Evolutionary conservation across 1,284 basidiomycete genomes (phyloP), one percentile per base, ranked within the genome.

Genomic region (Ustilago sp.): DNA sequence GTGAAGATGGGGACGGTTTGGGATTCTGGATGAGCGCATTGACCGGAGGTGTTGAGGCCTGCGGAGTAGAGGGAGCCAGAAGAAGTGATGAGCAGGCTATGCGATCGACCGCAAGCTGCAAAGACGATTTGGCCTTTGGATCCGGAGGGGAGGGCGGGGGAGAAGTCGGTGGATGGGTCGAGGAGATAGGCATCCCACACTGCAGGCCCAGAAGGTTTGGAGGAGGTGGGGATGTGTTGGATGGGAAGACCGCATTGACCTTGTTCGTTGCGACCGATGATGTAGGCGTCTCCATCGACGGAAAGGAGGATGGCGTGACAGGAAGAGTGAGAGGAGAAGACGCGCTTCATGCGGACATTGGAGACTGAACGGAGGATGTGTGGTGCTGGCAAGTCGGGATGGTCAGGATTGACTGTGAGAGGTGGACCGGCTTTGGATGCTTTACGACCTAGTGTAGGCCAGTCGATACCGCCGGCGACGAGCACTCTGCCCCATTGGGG

Each of bases 291-390:
- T 23, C 94, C 94, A 59, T 91, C 88, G 36, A 90, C 86, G 45
- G 79, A 76, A 3, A 86, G 59, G 34, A 81, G 70, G 55, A 82
- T 66, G 3, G 65, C 61, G 48, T 81, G 75, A 48, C 78, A 80
- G 41, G 74, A 75, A 47, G 68, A 74, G 73, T 79, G 82, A 41
- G 76, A 81, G 23, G 77, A 68, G 38, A 80, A 63, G 45, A 84
- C 66, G 50, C 73, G 70, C 31, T 53, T 64, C 57, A 82, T 80
- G 48, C 73, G 70, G 55, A 96, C 89, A 83, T 95, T 94, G 84
- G 91, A 89, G 32, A 98, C 88, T 0, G 93, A 93, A 60, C 95
- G 93, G 43, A 97, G 89, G 82, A 96, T 94, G 86, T 94, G 90
- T 0, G 95, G 94, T 85, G 92, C 90, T 53, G 91, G 89, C 5